These are phyloP conservation scores for Sporopachydermia cereana DNA, from an alignment of 1,139 yeast species.

Conservation along the genomic window DNA sequence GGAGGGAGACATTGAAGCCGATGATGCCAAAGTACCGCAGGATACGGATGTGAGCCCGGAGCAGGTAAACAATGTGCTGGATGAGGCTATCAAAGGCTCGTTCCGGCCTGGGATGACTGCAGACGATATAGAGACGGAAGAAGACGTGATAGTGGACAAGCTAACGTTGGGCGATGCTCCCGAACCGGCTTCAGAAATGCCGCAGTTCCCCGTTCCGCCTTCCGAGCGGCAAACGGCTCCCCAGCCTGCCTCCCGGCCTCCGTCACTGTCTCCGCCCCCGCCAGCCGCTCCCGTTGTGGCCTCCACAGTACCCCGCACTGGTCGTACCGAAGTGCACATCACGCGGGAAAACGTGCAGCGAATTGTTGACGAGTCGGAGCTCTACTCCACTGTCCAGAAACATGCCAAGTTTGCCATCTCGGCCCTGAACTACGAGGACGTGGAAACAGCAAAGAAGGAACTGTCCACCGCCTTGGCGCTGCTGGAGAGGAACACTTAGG, in stretches of 20 bases:
- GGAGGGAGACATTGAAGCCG: conserved; percentile 16
- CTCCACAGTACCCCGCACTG: not conserved
- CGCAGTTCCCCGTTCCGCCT: conserved; percentile 12
- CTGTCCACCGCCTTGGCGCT: conserved; percentile 45
- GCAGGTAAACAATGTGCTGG: conserved; percentile 1
- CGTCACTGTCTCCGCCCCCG: conserved; percentile 9
- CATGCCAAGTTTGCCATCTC: conserved; percentile 87
- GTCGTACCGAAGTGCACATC: conserved; percentile 17
- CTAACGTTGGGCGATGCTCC: conserved; percentile 8
- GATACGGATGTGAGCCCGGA: not conserved
- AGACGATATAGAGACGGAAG: not conserved
- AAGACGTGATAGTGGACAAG: not conserved
- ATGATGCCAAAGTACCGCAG: conserved; percentile 20
- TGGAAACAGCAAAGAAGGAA: conserved; percentile 71
- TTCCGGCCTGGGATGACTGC: conserved; percentile 6
- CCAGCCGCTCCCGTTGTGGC: conserved; percentile 8
- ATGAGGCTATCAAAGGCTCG: conserved; percentile 19
- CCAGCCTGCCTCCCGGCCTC: conserved; percentile 11
- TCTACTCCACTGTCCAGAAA: conserved; percentile 62
- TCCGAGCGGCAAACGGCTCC: conserved; percentile 9
- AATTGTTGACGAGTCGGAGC: conserved; percentile 48
- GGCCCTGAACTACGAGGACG: conserved; percentile 87
- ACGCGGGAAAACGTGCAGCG: conserved; percentile 35
- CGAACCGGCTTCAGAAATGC: conserved; percentile 6
- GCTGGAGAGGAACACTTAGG: conserved; percentile 2